Evolutionary conservation across 2,329 filamentous ascomycete species (phyloP), one percentile per base, ranked within the genome.

Genomic region (Cephalotrichum gorgonifer): DNA sequence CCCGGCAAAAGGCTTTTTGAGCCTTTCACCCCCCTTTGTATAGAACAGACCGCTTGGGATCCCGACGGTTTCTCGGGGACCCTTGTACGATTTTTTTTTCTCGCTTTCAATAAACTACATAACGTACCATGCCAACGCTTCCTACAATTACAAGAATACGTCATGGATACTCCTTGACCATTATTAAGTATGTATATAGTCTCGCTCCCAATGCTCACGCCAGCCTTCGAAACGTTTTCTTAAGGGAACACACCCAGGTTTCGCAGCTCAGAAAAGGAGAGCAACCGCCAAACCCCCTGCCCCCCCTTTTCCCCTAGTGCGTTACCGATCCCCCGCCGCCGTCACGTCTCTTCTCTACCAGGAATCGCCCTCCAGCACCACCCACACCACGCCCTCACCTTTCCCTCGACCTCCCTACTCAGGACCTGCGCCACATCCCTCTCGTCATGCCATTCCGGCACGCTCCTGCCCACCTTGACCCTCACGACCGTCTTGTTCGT

Each of bases 401-500:
- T 65, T 1, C 87, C 86, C 14, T 71, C 71, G 48, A 83, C 75
- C 65, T 97, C 91, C 23, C 84, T 71, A 15, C 74, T 74, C 25
- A 96, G 69, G 55, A 85, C 84, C 50, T 75, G 73, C 4, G 79
- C 80, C 7, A 75, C 73, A 31, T 76, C 76, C 50, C 78, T 75
- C 65, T 94, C 88, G 60, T 91, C 88, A 54, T 87, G 85, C 68
- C 83, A 89, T 62, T 95, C 88, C 53, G 85, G 85, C 12, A 96
- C 91, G 53, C 85, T 88, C 4, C 85, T 86, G 1, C 90, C 91
- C 0, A 96, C 82, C 52, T 76, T 78, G 6, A 94, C 80, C 69
- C 88, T 83, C 58, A 84, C 83, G 58, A 93, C 87, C n/a, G 86
- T 74, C 67, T 91, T 95, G 53, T 84, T 86, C 72, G 95, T 95